phyloP scores from a whole-genome alignment of 176 grass and related monocot genomes.

The Juncus effusus region DNA sequence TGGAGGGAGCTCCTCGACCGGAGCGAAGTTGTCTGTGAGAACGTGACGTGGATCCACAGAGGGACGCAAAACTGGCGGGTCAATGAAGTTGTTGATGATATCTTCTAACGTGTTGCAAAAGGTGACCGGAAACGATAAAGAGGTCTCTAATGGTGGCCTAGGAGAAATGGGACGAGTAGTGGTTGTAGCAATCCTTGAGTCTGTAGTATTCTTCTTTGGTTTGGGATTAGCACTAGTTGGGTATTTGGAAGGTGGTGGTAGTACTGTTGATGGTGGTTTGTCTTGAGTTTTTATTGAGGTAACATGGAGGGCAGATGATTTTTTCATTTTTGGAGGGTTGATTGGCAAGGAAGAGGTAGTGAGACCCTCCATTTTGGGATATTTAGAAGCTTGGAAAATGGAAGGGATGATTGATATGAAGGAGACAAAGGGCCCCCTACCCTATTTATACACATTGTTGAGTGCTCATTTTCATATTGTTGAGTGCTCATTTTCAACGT shows the following conservation, averaged over 20 bases:
- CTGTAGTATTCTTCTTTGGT: background rate
- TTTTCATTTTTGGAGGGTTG: constrained; percentile 6
- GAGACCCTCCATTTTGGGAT: constrained; percentile 11
- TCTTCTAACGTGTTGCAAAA: constrained; percentile 85
- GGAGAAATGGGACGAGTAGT: background rate
- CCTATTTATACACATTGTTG: no score
- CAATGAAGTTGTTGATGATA: constrained; percentile 83
- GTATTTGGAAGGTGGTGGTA: background rate
- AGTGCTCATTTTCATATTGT: no score
- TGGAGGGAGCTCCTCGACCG: constrained; percentile 78
- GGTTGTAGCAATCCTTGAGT: background rate
- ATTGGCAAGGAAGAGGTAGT: constrained; percentile 11
- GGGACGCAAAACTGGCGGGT: constrained; percentile 64
- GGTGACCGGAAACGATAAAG: constrained; percentile 37
- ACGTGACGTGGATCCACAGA: constrained; percentile 74
- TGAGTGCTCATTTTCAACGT: no score
- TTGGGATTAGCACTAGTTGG: background rate
- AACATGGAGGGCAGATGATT: background rate
- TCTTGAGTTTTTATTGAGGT: background rate
- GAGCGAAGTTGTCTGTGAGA: constrained; percentile 70
- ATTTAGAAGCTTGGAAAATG: background rate
- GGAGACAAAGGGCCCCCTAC: no score
- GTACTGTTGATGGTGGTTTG: background rate
- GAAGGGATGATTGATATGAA: background rate
- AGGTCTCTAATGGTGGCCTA: background rate